phyloP scores from a whole-genome alignment of 1,284 basidiomycete species.

The Pascua guehoae region DNA sequence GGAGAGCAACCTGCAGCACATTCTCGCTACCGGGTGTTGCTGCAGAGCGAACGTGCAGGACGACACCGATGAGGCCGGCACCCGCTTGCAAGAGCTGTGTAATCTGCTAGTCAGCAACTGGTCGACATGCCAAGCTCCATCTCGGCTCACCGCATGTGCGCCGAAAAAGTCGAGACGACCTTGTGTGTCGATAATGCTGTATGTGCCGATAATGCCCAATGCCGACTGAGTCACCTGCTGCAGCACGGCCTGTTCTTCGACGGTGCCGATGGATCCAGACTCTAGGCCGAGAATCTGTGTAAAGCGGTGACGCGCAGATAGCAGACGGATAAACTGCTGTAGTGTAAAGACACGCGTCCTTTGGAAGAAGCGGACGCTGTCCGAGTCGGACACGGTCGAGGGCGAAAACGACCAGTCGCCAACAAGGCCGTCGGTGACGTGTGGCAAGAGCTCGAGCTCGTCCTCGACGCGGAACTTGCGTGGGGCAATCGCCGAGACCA shows the following conservation, averaged over 20 bases:
- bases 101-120: conserved; percentile 14
- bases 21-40: conserved; percentile 15
- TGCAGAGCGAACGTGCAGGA: conserved; percentile 26
- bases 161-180: conserved; percentile 35
- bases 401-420: conserved; percentile 35
- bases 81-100: conserved; percentile 35
- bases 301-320: conserved; percentile 30
- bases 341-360: conserved; percentile 32
- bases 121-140: too few relatives aligned
- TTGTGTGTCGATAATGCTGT: conserved; percentile 29
- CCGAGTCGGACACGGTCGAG: conserved; percentile 28
- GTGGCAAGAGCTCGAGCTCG: conserved; percentile 27
- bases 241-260: conserved; percentile 21
- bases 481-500: conserved; percentile 14
- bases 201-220: conserved; percentile 34
- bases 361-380: conserved; percentile 36
- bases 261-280: conserved; percentile 1
- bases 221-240: conserved; percentile 32
- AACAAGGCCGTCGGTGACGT: conserved; percentile 27
- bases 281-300: conserved; percentile 20
- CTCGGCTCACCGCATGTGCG: conserved; percentile 27
- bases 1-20: conserved; percentile 24
- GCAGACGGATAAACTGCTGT: conserved; percentile 31
- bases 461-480: conserved; percentile 18
- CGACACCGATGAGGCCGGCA: conserved; percentile 33